These are phyloP conservation scores for Colletotrichum godetiae DNA, from an alignment of 2,329 filamentous ascomycete genomes.

Conservation along the genomic window DNA sequence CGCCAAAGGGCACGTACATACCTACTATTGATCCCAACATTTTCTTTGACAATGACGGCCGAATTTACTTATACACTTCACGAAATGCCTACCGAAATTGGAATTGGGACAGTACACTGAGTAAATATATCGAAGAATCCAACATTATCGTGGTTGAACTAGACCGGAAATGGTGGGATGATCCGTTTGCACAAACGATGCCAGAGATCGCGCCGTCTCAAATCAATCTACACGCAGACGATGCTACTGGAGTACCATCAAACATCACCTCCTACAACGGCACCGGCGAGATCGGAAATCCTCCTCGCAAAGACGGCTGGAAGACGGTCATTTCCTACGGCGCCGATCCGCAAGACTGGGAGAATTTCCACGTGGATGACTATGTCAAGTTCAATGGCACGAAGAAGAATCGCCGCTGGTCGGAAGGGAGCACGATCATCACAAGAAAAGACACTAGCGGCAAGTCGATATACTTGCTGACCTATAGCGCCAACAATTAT, in stretches of 20 bases:
- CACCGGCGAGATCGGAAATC: slow-evolving; percentile 46
- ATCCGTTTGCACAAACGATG: slow-evolving; percentile 47
- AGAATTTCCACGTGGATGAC: slow-evolving; percentile 49
- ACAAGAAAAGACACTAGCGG: slow-evolving; percentile 38
- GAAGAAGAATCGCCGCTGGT: slow-evolving; percentile 49
- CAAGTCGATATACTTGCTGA: slow-evolving; percentile 44
- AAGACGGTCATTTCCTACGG: slow-evolving; percentile 50
- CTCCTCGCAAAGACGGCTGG: slow-evolving; percentile 50
- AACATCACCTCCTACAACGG: slow-evolving; percentile 49
- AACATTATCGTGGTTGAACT: slow-evolving; percentile 51
- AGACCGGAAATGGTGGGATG: slow-evolving; percentile 49
- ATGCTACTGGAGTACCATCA: slow-evolving; percentile 40
- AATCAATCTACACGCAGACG: slow-evolving; percentile 41
- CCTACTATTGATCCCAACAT: slow-evolving; percentile 41
- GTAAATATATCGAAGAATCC: slow-evolving; percentile 51
- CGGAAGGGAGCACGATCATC: slow-evolving; percentile 48
- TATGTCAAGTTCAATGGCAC: slow-evolving; percentile 47
- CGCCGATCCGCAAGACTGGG: slow-evolving; percentile 48
- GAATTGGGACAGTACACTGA: slow-evolving; percentile 47
- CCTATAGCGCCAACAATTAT: slow-evolving; percentile 48
- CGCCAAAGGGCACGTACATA: slow-evolving; percentile 49
- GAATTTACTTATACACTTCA: slow-evolving; percentile 43
- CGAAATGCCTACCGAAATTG: slow-evolving; percentile 51
- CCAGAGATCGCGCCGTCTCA: slow-evolving; percentile 45
- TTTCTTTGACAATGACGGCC: slow-evolving; percentile 36